Conservation (phyloP, 495 filamentous ascomycete species). For the Margaritispora aquatica region DNA sequence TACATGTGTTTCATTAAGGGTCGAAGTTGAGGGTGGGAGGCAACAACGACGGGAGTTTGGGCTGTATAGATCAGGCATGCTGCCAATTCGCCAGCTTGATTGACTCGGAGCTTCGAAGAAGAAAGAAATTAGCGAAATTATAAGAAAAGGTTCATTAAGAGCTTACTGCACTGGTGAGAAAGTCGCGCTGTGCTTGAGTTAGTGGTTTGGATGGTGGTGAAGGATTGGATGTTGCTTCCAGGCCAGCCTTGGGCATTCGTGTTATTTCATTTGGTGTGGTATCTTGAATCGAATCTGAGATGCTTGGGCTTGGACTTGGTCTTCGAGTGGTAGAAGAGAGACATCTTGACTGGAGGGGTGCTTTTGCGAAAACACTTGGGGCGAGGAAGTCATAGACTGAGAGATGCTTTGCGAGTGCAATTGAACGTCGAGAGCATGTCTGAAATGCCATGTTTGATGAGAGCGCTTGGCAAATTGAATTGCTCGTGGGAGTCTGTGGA, state of each 20-base stretch:
- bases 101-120: conserved; percentile 59
- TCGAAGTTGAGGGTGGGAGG: conserved; percentile 76
- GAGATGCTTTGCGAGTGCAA: conserved; percentile 1
- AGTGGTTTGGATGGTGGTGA: conserved; percentile 45
- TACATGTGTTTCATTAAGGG: conserved; percentile 97
- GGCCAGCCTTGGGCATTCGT: conserved; percentile 6
- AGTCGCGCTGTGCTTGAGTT: conserved; percentile 61
- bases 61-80: conserved; percentile 79
- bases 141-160: conserved; percentile 7
- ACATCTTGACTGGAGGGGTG: conserved; percentile 1
- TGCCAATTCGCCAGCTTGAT: conserved; percentile 85
- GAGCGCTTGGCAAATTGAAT: background rate
- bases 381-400: conserved; percentile 27
- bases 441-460: conserved; percentile 7
- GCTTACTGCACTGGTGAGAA: conserved; percentile 68
- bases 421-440: conserved; percentile 4
- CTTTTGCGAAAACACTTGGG: conserved; percentile 15
- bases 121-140: background rate
- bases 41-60: conserved; percentile 66
- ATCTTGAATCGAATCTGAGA: conserved; percentile 4
- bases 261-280: background rate
- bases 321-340: conserved; percentile 8
- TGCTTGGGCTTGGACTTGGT: too few species aligned
- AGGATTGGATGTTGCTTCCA: conserved; percentile 6
- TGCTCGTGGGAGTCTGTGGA: too few species aligned